Evolutionary conservation across 164 flowering plant genomes (phyloP), one percentile per base, ranked within the genome.

Genomic region (Cinnamomum chago): DNA sequence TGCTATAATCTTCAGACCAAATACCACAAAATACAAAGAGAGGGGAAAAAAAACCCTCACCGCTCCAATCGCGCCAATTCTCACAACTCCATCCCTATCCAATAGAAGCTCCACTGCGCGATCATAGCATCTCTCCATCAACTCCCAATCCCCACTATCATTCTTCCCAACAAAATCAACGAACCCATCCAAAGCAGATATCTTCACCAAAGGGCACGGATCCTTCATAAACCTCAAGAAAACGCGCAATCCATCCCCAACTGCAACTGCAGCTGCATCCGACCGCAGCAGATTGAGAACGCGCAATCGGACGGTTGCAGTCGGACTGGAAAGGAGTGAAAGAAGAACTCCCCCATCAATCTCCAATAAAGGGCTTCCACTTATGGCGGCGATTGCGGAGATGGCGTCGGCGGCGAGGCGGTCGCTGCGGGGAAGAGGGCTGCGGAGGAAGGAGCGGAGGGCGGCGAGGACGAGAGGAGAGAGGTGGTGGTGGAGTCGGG

Each of bases 221-320:
- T 95, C 98, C 84, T 83, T 85, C 7, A 87, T 85, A 74, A 92
- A 90, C 72, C 90, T 90, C 24, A 93, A 70, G 5, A 92, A 78
- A 58, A 90, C 79, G 33, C 77, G 68, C 28, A 87, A 71, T 75
- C 81, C 62, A 13, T 55, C 22, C 65, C 23, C 18, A 24, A 4
- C 17, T 10, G 62, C 20, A 24, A 7, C 35, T 17, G 51, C 78
- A 73, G 2, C 47, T 9, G 47, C 47, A 71, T 78, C 2, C 82
- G 50, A 55, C 12, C 27, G 50, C 64, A 76, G 64, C 47, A 72
- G 65, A 20, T 52, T 55, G 55, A 91, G 80, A 55, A 87, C 55
- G 92, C 96, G 87, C 2, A 76, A 7, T 73, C 97, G 84, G 2
- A 72, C 80, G 20, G 90, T 72, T 13, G 80, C 80, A 80, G 13